phyloP scores from a whole-genome alignment of 176 grass and related monocot genomes.

The Guadua angustifolia region DNA sequence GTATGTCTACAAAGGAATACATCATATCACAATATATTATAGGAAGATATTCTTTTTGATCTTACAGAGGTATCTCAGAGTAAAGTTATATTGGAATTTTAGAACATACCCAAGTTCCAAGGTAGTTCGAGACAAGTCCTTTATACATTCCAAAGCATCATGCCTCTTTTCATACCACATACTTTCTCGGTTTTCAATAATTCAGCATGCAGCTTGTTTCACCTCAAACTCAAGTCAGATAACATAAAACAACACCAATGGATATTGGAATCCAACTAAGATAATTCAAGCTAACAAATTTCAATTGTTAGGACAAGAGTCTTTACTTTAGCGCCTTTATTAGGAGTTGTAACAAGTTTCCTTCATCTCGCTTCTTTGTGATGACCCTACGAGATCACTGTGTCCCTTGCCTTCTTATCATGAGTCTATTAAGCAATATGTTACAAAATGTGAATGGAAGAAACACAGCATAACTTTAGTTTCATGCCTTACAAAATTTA shows the following conservation, averaged over 20 bases:
- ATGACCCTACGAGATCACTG: slow-evolving; percentile 51
- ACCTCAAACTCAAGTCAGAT: slow-evolving; percentile 67
- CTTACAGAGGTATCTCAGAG: background rate
- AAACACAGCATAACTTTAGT: background rate
- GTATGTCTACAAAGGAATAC: too few relatives aligned
- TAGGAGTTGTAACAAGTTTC: slow-evolving; percentile 56
- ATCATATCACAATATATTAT: too few relatives aligned
- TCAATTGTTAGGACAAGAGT: slow-evolving; percentile 3
- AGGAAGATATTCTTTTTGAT: too few relatives aligned
- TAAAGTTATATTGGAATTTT: slow-evolving; percentile 12
- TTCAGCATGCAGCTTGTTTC: slow-evolving; percentile 59
- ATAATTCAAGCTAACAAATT: slow-evolving; percentile 34
- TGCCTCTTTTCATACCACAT: slow-evolving; percentile 64
- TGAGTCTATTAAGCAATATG: slow-evolving; percentile 54
- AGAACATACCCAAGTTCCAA: slow-evolving; percentile 56
- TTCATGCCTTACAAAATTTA: background rate
- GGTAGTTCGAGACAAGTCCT: slow-evolving; percentile 59
- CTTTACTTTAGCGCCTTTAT: slow-evolving; percentile 63
- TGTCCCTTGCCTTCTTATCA: slow-evolving; percentile 68
- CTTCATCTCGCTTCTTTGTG: slow-evolving; percentile 63
- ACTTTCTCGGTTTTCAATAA: slow-evolving; percentile 68
- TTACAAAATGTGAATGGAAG: slow-evolving; percentile 24
- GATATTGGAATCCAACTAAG: slow-evolving; percentile 5
- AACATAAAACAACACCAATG: slow-evolving; percentile 33
- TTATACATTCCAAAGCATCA: slow-evolving; percentile 62